phyloP scores from a whole-genome alignment of 2,329 filamentous ascomycete species.

The Lecanicillium sp. region DNA sequence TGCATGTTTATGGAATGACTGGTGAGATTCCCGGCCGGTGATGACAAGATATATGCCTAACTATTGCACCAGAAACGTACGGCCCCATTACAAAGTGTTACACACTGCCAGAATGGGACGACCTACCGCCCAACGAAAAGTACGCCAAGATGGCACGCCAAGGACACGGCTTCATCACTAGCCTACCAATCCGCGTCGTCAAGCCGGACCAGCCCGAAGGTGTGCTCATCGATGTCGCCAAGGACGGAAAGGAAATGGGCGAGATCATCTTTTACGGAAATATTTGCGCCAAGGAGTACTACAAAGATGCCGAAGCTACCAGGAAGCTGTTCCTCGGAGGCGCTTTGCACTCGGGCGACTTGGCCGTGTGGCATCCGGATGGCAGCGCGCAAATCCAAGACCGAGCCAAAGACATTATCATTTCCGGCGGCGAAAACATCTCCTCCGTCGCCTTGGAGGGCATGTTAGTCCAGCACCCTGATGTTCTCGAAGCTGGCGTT shows the following conservation, averaged over 20 bases:
- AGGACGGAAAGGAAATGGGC: conserved; percentile 41
- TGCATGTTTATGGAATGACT: conserved; percentile 85
- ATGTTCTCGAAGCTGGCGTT: conserved; percentile 85
- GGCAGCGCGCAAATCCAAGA: conserved; percentile 89
- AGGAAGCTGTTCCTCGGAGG: conserved; percentile 81
- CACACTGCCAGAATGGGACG: conserved; percentile 76
- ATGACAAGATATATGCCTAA: neutral
- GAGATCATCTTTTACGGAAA: conserved; percentile 80
- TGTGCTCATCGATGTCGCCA: conserved; percentile 35
- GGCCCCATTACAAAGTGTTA: conserved; percentile 95
- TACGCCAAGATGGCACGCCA: conserved; percentile 89
- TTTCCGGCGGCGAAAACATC: conserved; percentile 95
- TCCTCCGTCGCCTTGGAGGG: conserved; percentile 87
- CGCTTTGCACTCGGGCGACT: conserved; percentile 79
- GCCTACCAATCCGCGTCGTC: conserved; percentile 72
- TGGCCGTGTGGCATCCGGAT: conserved; percentile 89
- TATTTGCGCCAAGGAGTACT: conserved; percentile 86
- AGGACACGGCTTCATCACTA: conserved; percentile 84
- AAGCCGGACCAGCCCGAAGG: conserved; percentile 67
- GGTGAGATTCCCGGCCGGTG: conserved; percentile 15
- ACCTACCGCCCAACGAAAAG: conserved; percentile 63
- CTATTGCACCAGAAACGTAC: conserved; percentile 61
- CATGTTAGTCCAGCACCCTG: conserved; percentile 81
- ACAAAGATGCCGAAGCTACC: conserved; percentile 82
- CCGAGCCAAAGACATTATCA: conserved; percentile 95